Evolutionary conservation across 2,329 filamentous ascomycete species (phyloP), one percentile per base, ranked within the genome.

Genomic region (Sporothrix phasma): DNA sequence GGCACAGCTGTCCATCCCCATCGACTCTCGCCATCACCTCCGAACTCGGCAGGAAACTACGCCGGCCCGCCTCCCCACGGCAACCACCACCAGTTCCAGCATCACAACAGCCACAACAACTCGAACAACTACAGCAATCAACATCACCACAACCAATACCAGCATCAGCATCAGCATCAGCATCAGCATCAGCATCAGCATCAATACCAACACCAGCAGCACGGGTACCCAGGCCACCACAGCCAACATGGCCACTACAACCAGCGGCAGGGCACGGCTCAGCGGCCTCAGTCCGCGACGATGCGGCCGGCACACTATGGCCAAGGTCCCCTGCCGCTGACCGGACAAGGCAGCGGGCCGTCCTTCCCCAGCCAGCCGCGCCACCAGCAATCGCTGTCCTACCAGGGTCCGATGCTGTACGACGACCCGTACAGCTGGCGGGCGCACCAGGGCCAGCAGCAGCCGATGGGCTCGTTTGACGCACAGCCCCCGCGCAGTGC

Each of bases 1-100:
- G 64, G 78, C 83, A 4, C 81, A 86, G 67, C 69, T 85, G 19
- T 79, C 81, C 0, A 80, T 86, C 53, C 78, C 82, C 4, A 77
- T 86, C 61, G 81, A 85, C 65, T 72, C 77, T 13, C 77, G 77
- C 70, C 73, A 19, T 73, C 74, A 17, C 69, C 71, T 61, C 66
- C 71, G 19, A 68, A 71, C 17, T 65, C 73, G 49, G 70, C 70
- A 26, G 71, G 72, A 31, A 67, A 71, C 15, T 71, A 74, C 65
- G 69, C 69, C 24, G 74, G 71, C 29, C 68, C 74, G 8, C 67
- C 68, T 41, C 70, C 69, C 7, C 70, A 73, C 53, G 69, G 70
- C 11, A 68, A 72, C 31, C 72, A 72, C 3, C 72, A 74, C 22
- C 71, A 74, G 34, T 63, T n/a, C 65, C 63, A n/a, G n/a, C n/a